Conservation (phyloP, 108 stramenopile genomes). For the Nitzschia palea region DNA sequence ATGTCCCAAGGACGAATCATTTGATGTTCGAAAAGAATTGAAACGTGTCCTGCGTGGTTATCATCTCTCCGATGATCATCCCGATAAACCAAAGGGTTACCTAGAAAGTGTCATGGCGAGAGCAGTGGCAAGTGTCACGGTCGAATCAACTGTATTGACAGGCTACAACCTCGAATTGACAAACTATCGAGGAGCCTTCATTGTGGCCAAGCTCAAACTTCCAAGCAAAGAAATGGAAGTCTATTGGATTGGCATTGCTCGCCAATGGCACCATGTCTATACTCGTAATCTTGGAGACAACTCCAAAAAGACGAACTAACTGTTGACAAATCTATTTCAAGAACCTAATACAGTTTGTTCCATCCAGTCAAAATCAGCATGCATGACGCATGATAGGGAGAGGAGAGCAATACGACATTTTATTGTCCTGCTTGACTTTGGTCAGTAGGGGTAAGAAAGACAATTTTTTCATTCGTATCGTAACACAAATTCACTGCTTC, state of each 20-base stretch:
- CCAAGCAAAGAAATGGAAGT: constrained; percentile 43
- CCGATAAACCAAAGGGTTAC: constrained; percentile 61
- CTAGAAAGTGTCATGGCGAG: constrained; percentile 46
- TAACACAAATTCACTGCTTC: neutral
- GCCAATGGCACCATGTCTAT: constrained; percentile 48
- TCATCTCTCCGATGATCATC: constrained; percentile 66
- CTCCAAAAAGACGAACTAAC: neutral
- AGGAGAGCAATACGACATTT: too few species aligned
- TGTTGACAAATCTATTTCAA: neutral
- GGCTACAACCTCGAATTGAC: constrained; percentile 54
- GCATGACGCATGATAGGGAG: too few species aligned
- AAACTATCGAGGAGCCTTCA: constrained; percentile 39
- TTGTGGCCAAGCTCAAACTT: constrained; percentile 45
- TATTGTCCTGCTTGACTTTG: neutral
- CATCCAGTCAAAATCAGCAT: too few species aligned
- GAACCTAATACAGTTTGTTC: neutral
- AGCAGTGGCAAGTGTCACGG: constrained; percentile 57
- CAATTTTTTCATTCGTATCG: neutral
- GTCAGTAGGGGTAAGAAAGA: neutral
- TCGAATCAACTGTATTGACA: constrained; percentile 57
- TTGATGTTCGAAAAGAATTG: constrained; percentile 74
- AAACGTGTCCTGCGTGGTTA: constrained; percentile 75
- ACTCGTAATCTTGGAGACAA: neutral
- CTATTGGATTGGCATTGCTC: constrained; percentile 74
- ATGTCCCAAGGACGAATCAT: constrained; percentile 54